phyloP scores from a whole-genome alignment of 202 grass and related monocot genomes.

The Zizania palustris region DNA sequence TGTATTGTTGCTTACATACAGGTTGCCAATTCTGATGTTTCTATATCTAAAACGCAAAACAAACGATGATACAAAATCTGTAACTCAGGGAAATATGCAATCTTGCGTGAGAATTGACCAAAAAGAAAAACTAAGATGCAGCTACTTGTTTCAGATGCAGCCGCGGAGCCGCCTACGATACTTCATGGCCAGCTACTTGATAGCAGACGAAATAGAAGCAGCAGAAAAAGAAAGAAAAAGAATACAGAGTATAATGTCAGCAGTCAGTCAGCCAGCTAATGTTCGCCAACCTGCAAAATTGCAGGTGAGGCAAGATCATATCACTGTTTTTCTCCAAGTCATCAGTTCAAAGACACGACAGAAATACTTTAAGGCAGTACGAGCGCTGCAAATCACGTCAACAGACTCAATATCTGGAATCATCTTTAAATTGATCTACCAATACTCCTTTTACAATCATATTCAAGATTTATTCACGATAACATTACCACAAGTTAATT shows the following conservation, averaged over 20 bases:
- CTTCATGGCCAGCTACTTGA: conserved; percentile 13
- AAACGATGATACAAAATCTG: conserved; percentile 15
- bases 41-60: no score
- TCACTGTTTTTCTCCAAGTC: background rate
- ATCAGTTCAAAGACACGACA: background rate
- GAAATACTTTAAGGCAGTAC: background rate
- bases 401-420: background rate
- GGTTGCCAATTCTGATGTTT: no score
- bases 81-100: conserved; percentile 24
- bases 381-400: background rate
- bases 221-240: background rate
- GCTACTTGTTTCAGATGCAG: conserved; percentile 17
- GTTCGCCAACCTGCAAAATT: conserved; percentile 52
- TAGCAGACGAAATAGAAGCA: conserved; percentile 17
- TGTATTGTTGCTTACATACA: no score
- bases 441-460: background rate
- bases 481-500: background rate
- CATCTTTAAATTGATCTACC: background rate
- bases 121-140: conserved; percentile 11
- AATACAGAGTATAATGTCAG: conserved; percentile 27
- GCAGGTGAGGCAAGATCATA: background rate
- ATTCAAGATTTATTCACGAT: background rate
- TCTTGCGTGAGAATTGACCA: background rate
- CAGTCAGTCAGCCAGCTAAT: conserved; percentile 41
- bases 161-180: conserved; percentile 7